A percentile compares a stretch with the other conserved stretches of the same genome.
These are phyloP conservation scores for Sarocladiaceae sp. DNA, from an alignment of 2,329 filamentous ascomycete genomes.

Conservation along the genomic window DNA sequence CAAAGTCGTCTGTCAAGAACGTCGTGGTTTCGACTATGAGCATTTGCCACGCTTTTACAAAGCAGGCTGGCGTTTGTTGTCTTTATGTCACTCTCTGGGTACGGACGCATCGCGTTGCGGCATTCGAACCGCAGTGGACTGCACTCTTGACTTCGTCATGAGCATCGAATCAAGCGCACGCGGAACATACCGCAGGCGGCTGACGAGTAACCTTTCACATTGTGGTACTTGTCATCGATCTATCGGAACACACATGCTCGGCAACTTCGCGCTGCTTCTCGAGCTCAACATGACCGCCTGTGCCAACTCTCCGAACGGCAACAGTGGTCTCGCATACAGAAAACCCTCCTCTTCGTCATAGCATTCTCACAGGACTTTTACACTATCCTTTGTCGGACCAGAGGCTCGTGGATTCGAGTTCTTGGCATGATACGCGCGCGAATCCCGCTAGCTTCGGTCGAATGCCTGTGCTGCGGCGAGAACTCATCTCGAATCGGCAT, in stretches of 20 bases:
- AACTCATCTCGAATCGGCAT: conserved; percentile 6
- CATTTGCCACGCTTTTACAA: no score
- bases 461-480: neutral
- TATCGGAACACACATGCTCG: neutral
- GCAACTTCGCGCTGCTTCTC: neutral
- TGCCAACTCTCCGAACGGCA: neutral
- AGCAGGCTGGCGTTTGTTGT: no score
- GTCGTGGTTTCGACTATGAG: no score
- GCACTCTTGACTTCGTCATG: no score
- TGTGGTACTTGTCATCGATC: neutral
- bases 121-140: no score
- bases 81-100: no score
- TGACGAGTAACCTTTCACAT: neutral
- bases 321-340: neutral
- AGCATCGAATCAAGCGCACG: no score
- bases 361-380: neutral
- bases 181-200: neutral
- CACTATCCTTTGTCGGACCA: neutral
- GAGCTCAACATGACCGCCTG: neutral
- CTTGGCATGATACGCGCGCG: neutral
- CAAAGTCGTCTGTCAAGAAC: no score
- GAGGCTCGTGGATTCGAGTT: neutral
- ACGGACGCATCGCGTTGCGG: no score
- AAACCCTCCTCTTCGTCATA: neutral
- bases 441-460: neutral